Evolutionary conservation across 176 grass and related monocot genomes (phyloP), one percentile per base, ranked within the genome.

Genomic region (Hyparrhenia diplandra): DNA sequence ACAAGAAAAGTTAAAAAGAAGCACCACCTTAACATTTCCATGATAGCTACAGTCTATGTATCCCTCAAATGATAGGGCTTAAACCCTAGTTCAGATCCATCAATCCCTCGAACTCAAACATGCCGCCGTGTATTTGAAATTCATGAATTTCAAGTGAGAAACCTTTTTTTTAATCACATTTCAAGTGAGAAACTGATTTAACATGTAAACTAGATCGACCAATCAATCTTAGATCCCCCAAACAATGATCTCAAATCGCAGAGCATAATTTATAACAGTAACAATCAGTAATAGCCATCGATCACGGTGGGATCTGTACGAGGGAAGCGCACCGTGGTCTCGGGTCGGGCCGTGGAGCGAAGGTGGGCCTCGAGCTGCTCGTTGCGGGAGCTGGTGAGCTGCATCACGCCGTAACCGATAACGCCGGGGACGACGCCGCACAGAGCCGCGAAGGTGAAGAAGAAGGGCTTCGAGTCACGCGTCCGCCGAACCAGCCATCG

Each of bases 401-500:
- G 88, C 95, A 98, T 98, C 67, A 98, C 92, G 84, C 86, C 85
- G 82, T 92, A 94, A 16, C 95, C 92, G 25, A 94, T 40, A 37
- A 98, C 88, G 36, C 90, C 90, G 14, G 95, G 95, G 78, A 98
- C 64, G 74, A 98, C 72, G 57, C 92, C 90, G 71, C 95, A 94
- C 28, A 94, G 71, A 29, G 90, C 68, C 16, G 86, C 90, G 74
- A 94, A 98, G 55, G 90, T 87, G 74, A 98, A 91, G 90, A 98
- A 98, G 90, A 98, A 98, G 84, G 90, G 95, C 51, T 98, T 98
- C 2, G 92, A 98, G 11, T 98, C 95, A 11, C 92, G 80, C 55
- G 95, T 98, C 59, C 62, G 59, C 61, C 88, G 75, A 66, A 94
- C 92, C 79, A 98, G 54, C 95, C 95, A 98, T 47, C 92, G 86